Conservation (phyloP, 2,329 filamentous ascomycete genomes). For the Davidsoniella virescens region DNA sequence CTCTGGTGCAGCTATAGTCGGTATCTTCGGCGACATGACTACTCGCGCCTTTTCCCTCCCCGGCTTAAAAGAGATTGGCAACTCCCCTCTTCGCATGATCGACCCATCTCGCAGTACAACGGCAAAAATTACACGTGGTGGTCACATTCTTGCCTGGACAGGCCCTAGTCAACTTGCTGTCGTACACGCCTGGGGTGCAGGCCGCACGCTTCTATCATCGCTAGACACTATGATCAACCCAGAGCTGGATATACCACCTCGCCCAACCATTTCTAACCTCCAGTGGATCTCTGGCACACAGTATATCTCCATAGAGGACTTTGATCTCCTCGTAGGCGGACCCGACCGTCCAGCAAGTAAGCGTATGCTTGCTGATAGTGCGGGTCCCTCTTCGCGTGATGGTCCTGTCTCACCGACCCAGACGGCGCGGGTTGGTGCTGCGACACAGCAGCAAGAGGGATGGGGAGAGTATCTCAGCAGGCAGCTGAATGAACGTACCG, state of each 20-base stretch:
- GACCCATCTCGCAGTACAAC: conserved; percentile 58
- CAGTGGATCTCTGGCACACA: conserved; percentile 97
- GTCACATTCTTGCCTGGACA: conserved; percentile 75
- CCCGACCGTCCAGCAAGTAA: conserved; percentile 78
- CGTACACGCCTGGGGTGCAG: conserved; percentile 71
- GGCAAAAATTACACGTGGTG: conserved; percentile 56
- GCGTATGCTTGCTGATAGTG: conserved; percentile 64
- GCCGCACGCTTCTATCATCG: conserved; percentile 42
- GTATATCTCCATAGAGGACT: conserved; percentile 69
- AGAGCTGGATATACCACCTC: conserved; percentile 52
- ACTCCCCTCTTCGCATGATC: conserved; percentile 48
- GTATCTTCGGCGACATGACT: conserved; percentile 68
- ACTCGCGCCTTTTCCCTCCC: conserved; percentile 77
- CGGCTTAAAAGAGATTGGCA: conserved; percentile 67
- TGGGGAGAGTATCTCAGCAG: conserved; percentile 70
- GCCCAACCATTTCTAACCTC: conserved; percentile 85
- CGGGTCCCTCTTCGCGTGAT: conserved; percentile 18
- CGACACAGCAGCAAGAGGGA: conserved; percentile 34
- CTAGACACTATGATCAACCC: conserved; percentile 70
- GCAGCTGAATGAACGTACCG: conserved; percentile 78
- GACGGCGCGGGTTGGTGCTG: conserved; percentile 12
- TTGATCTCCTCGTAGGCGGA: conserved; percentile 81
- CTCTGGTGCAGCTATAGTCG: conserved; percentile 63
- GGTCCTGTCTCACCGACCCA: conserved; percentile 15
- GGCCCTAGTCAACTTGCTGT: conserved; percentile 74